Base-by-base conservation (phyloP, 2,329 filamentous ascomycete species). In the Fusarium pseudoanthophilum region DNA sequence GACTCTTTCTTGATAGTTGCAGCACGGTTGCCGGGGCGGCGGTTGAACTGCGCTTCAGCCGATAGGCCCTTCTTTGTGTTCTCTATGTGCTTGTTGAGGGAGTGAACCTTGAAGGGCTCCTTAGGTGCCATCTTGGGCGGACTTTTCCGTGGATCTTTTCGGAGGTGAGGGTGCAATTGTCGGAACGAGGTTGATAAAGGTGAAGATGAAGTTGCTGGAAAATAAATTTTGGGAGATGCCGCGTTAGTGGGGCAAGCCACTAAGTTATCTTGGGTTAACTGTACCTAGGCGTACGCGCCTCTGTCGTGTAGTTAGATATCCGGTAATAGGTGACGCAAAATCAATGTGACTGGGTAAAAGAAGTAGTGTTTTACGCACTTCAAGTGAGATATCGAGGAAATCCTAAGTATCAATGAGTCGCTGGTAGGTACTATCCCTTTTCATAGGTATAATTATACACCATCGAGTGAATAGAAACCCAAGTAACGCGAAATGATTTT, bases 31-130 rank as follows among this genome's bases (percentile, higher is more conserved):
- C 52, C 74, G 42, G 73, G 72, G 28, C 75, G 77, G 40, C 76
- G 79, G 69, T 82, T 83, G 75, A 74, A 79, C 75, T 81, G 79
- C 37, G 79, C 71, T 28, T 79, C 78, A 39, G 79, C 78, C 46
- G 76, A 80, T 46, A 81, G 67, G 62, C 79, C 79, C 71, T 81
- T 83, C 40, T 82, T 78, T n/a, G 80, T 80, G 56, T 82, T 79
- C 64, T 80, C 80, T 39, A 84, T 80, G 73, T 83, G 81, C 75
- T 82, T 78, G 69, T 55, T 81, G 57, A 84, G 78, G 30, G 82
- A 84, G 49, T 82, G 79, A 24, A 82, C 76, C 71, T 82, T 79
- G 75, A 75, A 84, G 2, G 78, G 77, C 70, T 78, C 75, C 51
- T 81, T 82, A 60, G 80, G 80, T 64, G 80, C 82, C 82, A 84